These are phyloP conservation scores for Fusarium cyanostomum DNA, from an alignment of 2,329 filamentous ascomycete genomes.

Conservation along the genomic window DNA sequence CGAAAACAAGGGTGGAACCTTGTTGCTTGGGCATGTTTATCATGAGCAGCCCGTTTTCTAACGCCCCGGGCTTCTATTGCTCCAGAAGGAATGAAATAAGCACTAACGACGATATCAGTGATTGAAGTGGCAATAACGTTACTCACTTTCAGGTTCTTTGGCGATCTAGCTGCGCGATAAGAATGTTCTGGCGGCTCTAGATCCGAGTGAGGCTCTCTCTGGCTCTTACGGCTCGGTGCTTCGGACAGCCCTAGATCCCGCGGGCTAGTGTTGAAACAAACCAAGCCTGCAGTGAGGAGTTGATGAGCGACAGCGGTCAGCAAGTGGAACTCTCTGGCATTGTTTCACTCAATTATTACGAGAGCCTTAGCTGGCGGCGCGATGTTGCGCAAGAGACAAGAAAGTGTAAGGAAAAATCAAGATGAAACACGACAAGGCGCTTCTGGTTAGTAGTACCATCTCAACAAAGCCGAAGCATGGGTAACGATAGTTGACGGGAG, in stretches of 20 bases:
- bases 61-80: neutral
- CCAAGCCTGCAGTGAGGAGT: neutral
- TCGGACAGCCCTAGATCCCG: neutral
- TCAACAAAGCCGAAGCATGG: conserved; percentile 18
- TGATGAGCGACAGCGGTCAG: conserved; percentile 19
- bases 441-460: conserved; percentile 14
- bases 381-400: conserved; percentile 9
- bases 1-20: neutral
- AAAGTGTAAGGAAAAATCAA: conserved; percentile 10
- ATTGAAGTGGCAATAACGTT: neutral
- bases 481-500: neutral
- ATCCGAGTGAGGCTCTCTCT: neutral
- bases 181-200: neutral
- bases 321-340: conserved; percentile 13
- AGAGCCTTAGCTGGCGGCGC: conserved; percentile 5
- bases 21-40: neutral
- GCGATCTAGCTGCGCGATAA: neutral
- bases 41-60: neutral
- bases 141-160: neutral
- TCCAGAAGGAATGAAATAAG: conserved; percentile 2
- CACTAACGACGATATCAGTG: neutral
- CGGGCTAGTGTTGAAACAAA: neutral
- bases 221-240: neutral
- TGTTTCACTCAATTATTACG: conserved; percentile 10
- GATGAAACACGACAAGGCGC: conserved; percentile 27